Base-by-base conservation (phyloP, 2,329 filamentous ascomycete genomes). In the Emericellopsis atlantica region DNA sequence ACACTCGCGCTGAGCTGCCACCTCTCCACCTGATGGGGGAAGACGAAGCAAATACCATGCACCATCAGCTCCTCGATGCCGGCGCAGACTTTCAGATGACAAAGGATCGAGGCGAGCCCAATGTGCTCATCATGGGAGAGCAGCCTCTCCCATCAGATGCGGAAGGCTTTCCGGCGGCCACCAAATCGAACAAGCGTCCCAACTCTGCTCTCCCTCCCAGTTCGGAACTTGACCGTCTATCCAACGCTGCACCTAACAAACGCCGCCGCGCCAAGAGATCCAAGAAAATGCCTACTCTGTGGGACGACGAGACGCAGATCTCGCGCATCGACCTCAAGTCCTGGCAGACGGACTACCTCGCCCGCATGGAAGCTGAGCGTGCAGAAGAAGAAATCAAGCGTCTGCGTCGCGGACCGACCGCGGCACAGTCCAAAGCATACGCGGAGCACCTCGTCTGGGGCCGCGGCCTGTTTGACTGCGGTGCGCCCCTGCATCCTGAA, bases 351-450 rank as follows among this genome's bases (percentile, higher is more conserved):
- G 50, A 67, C 33, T 74, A 75, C 42, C 44, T 64, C 7, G 46
- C 55, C 10, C 81, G 79, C 47, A 88, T 85, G 74, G 49, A 57
- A 23, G 54, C 48, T 15, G 47, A 46, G 32, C 52, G 45, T 41
- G 58, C 57, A 40, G 45, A 43, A 7, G 26, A 29, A 6, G 26
- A 3, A 2, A 9, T 29, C 26, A 29, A 29, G 26, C 26, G 26
- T 12, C 26, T 29, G 4, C 26, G 26, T 29, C 26, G 26, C 8
- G 26, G 26, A 29, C 26, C 53, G 29, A 58, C 58, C 1, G 37
- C 43, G 10, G 48, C 54, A 4, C 61, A 66, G 46, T 62, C 67
- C n/a, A 66, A 54, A 43, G 60, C 55, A 41, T 60, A 58, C 34
- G 61, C 61, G 8, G 32, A 45, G 7, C 44, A 44, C 2, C 43